Percentiles rank a stretch among this genome's conserved stretches.
phyloP scores from a whole-genome alignment of 176 grass and related monocot genomes.

The Puya raimondii region DNA sequence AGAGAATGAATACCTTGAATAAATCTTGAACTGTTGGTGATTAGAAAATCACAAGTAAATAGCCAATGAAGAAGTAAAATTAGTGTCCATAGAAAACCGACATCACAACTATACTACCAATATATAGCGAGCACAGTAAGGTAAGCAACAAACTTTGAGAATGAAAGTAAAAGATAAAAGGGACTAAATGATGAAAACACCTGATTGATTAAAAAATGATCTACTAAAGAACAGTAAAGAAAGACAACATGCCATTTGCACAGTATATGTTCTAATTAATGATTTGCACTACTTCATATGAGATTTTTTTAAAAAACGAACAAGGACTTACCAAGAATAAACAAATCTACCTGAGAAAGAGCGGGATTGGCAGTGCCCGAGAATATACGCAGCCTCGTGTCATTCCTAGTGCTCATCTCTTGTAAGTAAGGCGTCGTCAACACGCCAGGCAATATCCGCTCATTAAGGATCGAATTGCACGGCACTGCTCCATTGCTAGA shows the following conservation, averaged over 20 bases:
- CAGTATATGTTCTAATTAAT: background rate
- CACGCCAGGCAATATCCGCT: conserved; percentile 22
- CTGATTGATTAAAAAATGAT: too few relatives aligned
- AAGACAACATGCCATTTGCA: background rate
- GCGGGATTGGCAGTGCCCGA: conserved; percentile 76
- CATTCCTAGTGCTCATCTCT: conserved; percentile 25
- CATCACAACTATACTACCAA: too few relatives aligned
- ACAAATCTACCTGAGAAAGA: conserved; percentile 54
- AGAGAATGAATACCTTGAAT: too few relatives aligned
- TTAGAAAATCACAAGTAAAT: too few relatives aligned
- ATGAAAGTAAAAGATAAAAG: too few relatives aligned
- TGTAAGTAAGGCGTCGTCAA: conserved; percentile 21
- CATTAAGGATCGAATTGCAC: conserved; percentile 20
- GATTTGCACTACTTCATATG: background rate
- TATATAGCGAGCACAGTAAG: too few relatives aligned
- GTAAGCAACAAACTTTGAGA: too few relatives aligned
- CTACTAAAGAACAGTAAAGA: too few relatives aligned
- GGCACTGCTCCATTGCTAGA: conserved; percentile 46
- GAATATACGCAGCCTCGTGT: conserved; percentile 91
- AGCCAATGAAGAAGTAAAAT: too few relatives aligned
- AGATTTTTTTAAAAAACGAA: background rate
- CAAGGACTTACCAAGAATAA: background rate
- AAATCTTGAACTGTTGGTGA: too few relatives aligned
- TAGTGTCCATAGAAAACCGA: too few relatives aligned
- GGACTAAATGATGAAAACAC: too few relatives aligned